Evolutionary conservation across 1,284 basidiomycete genomes (phyloP).

Genomic region (Dichomitus squalens): DNA sequence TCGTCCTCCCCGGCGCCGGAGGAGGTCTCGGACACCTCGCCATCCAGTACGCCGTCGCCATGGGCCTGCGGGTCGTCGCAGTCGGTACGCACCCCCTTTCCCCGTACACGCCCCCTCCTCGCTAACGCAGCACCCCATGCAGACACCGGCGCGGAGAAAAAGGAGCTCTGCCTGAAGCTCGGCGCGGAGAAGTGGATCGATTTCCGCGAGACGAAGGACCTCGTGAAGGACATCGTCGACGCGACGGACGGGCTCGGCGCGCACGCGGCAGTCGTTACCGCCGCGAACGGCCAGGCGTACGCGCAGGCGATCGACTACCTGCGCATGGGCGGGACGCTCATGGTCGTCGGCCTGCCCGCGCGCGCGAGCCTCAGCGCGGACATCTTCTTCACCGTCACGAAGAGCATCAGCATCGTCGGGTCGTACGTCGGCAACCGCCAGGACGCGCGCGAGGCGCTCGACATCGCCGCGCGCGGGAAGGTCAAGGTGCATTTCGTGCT

Average conservation of each 20-base stretch:
- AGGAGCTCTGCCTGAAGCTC: constrained; percentile 64
- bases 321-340: constrained; percentile 66
- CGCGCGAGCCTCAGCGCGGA: constrained; percentile 63
- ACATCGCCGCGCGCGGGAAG: constrained; percentile 72
- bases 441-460: constrained; percentile 76
- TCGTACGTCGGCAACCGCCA: constrained; percentile 80
- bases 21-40: constrained; percentile 77
- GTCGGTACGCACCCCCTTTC: constrained; percentile 48
- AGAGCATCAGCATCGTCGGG: constrained; percentile 70
- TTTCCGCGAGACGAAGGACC: constrained; percentile 65
- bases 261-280: constrained; percentile 74
- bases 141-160: constrained; percentile 80
- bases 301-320: constrained; percentile 76
- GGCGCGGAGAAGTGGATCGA: constrained; percentile 85
- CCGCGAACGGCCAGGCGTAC: constrained; percentile 64
- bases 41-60: constrained; percentile 75
- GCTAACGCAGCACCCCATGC: background rate
- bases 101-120: background rate
- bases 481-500: constrained; percentile 64
- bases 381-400: constrained; percentile 81
- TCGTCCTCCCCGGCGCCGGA: constrained; percentile 81
- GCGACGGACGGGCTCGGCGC: constrained; percentile 75
- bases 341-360: constrained; percentile 77
- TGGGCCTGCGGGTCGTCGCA: constrained; percentile 81
- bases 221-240: constrained; percentile 63